These are phyloP conservation scores for Globisporangium middletonii DNA, from an alignment of 352 stramenopile species.

Conservation along the genomic window DNA sequence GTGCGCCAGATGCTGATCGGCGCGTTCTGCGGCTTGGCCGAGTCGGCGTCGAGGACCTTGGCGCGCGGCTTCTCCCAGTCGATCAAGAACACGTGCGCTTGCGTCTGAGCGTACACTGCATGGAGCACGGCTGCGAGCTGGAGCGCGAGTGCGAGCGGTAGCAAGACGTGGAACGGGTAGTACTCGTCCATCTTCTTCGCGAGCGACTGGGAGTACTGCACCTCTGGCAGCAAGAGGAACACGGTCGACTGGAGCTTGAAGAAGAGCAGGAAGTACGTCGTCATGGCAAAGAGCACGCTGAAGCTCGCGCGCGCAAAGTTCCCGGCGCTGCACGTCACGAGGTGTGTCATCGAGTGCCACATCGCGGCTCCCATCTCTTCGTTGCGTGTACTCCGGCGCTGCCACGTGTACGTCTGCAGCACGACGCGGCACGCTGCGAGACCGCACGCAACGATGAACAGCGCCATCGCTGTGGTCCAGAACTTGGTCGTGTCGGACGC, in stretches of 20 bases:
- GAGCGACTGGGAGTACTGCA: constrained; percentile 35
- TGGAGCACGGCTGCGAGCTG: constrained; percentile 72
- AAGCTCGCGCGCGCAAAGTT: constrained; percentile 42
- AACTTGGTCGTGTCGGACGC: constrained; percentile 73
- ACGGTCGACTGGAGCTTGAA: constrained; percentile 90
- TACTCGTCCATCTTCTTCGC: constrained; percentile 75
- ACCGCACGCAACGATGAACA: constrained; percentile 65
- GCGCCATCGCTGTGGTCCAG: constrained; percentile 63
- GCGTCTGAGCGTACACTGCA: constrained; percentile 73
- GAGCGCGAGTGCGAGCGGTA: constrained; percentile 78
- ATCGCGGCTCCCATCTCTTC: constrained; percentile 48
- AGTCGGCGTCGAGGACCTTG: constrained; percentile 56
- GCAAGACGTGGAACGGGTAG: constrained; percentile 74
- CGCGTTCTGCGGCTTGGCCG: constrained; percentile 30
- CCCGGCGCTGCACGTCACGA: constrained; percentile 31
- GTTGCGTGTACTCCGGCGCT: constrained; percentile 69
- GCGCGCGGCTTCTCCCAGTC: constrained; percentile 91
- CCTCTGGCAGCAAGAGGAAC: constrained; percentile 84
- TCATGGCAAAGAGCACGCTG: constrained; percentile 68
- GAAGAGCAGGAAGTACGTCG: constrained; percentile 90
- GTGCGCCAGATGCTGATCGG: constrained; percentile 91
- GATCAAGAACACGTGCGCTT: constrained; percentile 87
- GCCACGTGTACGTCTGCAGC: constrained; percentile 85
- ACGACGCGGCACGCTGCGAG: constrained; percentile 51
- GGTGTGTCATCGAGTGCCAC: constrained; percentile 36